phyloP scores from a whole-genome alignment of 306 rosid genomes.

The Sesbania bispinosa region DNA sequence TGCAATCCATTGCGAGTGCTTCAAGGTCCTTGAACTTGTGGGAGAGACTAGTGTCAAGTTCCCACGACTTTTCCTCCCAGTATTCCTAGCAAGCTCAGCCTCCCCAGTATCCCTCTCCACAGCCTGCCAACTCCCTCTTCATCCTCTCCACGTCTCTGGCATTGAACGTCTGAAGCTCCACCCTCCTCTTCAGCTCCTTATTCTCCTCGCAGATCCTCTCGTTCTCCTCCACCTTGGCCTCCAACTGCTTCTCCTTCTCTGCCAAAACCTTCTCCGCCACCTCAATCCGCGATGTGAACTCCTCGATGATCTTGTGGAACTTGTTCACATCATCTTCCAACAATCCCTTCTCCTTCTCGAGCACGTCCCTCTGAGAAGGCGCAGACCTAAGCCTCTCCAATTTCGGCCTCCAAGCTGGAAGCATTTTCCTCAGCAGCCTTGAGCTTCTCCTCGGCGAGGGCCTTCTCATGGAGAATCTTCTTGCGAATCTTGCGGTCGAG shows the following conservation, averaged over 20 bases:
- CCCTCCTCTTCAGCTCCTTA: conserved; percentile 60
- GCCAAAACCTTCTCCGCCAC: conserved; percentile 44
- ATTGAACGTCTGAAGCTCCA: conserved; percentile 63
- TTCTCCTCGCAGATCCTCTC: conserved; percentile 57
- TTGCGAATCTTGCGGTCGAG: conserved; percentile 43
- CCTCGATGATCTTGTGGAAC: conserved; percentile 61
- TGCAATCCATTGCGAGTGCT: conserved; percentile 69
- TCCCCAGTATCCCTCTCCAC: conserved; percentile 76
- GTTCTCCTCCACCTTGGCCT: conserved; percentile 52
- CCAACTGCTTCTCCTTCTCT: conserved; percentile 63
- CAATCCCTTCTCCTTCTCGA: conserved; percentile 54
- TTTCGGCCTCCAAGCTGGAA: conserved; percentile 31
- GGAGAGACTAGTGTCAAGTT: conserved; percentile 40
- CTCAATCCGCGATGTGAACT: conserved; percentile 34
- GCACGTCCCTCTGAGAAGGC: conserved; percentile 53
- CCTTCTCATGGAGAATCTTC: conserved; percentile 46
- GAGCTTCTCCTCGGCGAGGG: conserved; percentile 29
- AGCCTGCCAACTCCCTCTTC: conserved; percentile 87
- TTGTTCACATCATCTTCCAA: conserved; percentile 74
- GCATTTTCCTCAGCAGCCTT: conserved; percentile 17
- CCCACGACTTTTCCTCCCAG: conserved; percentile 93
- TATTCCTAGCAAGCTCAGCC: conserved; percentile 59
- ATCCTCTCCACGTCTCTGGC: conserved; percentile 86
- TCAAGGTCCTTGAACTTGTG: conserved; percentile 69
- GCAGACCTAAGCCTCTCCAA: conserved; percentile 40